Base-by-base conservation (phyloP, 306 rosid genomes). In the Chamaecrista fasciculata region DNA sequence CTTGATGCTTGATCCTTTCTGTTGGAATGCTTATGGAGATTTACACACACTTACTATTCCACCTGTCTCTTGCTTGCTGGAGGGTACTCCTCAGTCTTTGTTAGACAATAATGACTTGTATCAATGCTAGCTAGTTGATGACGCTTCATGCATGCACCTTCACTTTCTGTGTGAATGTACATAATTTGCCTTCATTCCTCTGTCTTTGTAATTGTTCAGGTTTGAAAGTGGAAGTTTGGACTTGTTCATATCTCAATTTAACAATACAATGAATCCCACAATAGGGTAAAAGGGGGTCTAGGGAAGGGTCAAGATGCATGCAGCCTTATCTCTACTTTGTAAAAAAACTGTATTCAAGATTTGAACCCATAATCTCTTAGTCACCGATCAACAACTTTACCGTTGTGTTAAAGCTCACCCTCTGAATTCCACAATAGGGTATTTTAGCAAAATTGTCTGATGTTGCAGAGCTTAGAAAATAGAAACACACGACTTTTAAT, bases 21-120 rank as follows among this genome's bases (percentile, higher is more conserved):
- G 98, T 65, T 87, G 96, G 95, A 89, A 87, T 74, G 98, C 98
- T 40, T 87, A 92, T 51, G 95, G 96, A n/a, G 69, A 85, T 58
- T 51, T 71, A 47, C 85, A 78, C 43, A 84, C 96, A 11, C 72
- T 82, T 15, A 85, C 92, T 2, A 92, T 92, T 55, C 97, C 97
- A 15, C 97, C 95, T 0, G 82, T 87, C n/a, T 78, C 78, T 63
- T 92, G 97, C 87, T 84, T 92, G 84, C 62, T 79, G 34, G 85
- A 80, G 64, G 93, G 94, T 6, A 25, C 56, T 74, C 90, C 98
- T 40, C 78, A 46, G 56, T 73, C 88, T 40, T 14, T 71, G 50
- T 62, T 81, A 21, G 69, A 52, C 21, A 81, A 20, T 57, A 8
- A 36, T 18, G 86, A 80, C 39, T 68, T 60, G 3, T 80, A 64